Evolutionary conservation across 2,329 filamentous ascomycete species (phyloP), one percentile per base, ranked within the genome.

Genomic region (Xylariaceae sp.): DNA sequence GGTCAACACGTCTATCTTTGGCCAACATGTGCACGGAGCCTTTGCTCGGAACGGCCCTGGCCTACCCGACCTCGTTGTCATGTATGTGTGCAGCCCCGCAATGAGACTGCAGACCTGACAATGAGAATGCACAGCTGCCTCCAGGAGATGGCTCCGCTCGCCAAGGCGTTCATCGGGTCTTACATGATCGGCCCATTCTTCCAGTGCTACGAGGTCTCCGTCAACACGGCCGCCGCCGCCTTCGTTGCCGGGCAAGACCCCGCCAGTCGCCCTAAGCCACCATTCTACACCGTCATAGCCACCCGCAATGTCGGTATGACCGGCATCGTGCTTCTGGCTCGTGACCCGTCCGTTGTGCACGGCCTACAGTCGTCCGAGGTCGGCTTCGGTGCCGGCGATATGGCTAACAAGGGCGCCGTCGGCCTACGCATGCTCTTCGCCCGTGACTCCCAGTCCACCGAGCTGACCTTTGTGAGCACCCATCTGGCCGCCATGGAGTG

Each of bases 321-420:
- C 0, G 90, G 79, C 20, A 79, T 97, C 40, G 80, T 97, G 74
- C 76, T 96, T 16, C 95, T 95, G 63, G 86, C 84, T 17, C 81
- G 81, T 45, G 75, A 84, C 34, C 73, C 77, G 0, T 66, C 75
- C 7, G 73, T 76, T 20, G 71, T 96, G 41, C 70, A 71, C 42
- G 73, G 79, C 58, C 70, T 93, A n/a, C 79, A 88, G 53, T 83
- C 80, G n/a, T 88, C 86, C 2, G 87, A 86, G 42, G 85, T 90
- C 2, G 91, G 93, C 0, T 86, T 96, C 39, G 93, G 93, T 1
- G 66, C 90, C 1, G 84, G 83, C 47, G 85, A 92, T 40, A 93
- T 95, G 85, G 93, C 90, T 14, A 96, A 96, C 67, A 98, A 98
- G 68, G 93, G 92, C 22, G 92, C 90, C 3, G 86, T 95, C 1